A percentile compares a stretch with the other conserved stretches of the same genome.
phyloP scores from a whole-genome alignment of 257 asterid species.

The Plectranthus barbatus region DNA sequence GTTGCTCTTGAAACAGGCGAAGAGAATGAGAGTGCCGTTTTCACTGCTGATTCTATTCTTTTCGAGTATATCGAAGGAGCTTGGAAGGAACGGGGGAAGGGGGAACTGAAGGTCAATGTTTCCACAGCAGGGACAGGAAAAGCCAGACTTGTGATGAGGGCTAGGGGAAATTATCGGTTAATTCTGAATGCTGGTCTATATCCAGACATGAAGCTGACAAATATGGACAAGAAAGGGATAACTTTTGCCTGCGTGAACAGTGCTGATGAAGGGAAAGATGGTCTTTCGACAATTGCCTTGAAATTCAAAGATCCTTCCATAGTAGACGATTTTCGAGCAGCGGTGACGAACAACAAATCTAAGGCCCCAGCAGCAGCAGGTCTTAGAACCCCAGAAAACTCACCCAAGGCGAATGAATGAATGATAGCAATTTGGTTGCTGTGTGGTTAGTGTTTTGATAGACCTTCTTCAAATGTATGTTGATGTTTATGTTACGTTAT shows the following conservation, averaged over 20 bases:
- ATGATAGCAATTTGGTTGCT: too few relatives aligned
- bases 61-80: conserved; percentile 59
- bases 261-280: conserved; percentile 53
- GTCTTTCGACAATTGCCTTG: conserved; percentile 79
- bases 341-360: conserved; percentile 49
- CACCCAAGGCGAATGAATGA: conserved; percentile 54
- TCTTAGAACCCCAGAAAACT: conserved; percentile 66
- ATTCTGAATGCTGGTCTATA: conserved; percentile 76
- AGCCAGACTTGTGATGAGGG: conserved; percentile 84
- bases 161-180: conserved; percentile 74
- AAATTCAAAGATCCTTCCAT: conserved; percentile 68
- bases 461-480: too few relatives aligned
- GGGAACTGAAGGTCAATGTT: conserved; percentile 73
- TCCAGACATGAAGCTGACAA: conserved; percentile 84
- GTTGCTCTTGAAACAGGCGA: conserved; percentile 67
- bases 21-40: conserved; percentile 61
- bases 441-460: too few relatives aligned
- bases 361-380: conserved; percentile 19
- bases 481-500: too few relatives aligned
- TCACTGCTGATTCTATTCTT: conserved; percentile 62
- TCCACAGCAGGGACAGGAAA: conserved; percentile 43
- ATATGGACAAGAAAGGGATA: conserved; percentile 88
- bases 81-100: conserved; percentile 96
- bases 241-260: conserved; percentile 86
- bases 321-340: conserved; percentile 55